Evolutionary conservation across 495 filamentous ascomycete genomes (phyloP), one percentile per base, ranked within the genome.

Genomic region (Lophiotrema nucula): DNA sequence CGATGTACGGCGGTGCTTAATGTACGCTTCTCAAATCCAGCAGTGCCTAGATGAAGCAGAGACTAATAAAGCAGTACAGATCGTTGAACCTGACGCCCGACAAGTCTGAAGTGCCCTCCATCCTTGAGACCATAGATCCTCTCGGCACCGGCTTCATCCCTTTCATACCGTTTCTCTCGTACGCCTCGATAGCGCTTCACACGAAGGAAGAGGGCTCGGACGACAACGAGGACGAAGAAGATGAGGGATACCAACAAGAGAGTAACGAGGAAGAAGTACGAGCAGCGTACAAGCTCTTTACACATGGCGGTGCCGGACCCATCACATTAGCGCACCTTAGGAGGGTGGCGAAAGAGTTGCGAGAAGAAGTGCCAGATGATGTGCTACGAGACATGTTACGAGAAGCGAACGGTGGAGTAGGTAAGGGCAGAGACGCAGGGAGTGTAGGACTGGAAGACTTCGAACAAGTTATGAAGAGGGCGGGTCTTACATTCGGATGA

Each of bases 361-460:
- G 88, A 70, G 90, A 95, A 64, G 80, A 88, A 41, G 84, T 96
- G 26, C 79, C 79, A 16, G 93, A 97, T 64, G 81, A 88, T 19
- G 64, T 95, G 69, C 72, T 98, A 62, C 80, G 78, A 72, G 89
- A 96, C 77, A 98, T 98, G 93, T 84, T 98, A 41, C 68, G 87
- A 35, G 93, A 97, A 77, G 93, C 70, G 59, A 95, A 92, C 71
- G 90, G 87, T 0, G 89, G 88, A 2, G 82, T 82, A 63, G 79
- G 78, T 16, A 84, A 83, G 47, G 79, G 78, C 22, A 74, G 91
- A 4, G 79, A 77, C 18, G 77, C 75, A 4, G 86, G 87, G 12
- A 77, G 91, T 8, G 93, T 96, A 24, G 80, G 76, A 42, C 72
- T 84, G 65, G 85, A 84, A 44, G 88, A 95, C 69, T 96, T 97